These are phyloP conservation scores for Wallacemonas sp. DNA, from an alignment of 208 protist genomes.

Conservation along the genomic window DNA sequence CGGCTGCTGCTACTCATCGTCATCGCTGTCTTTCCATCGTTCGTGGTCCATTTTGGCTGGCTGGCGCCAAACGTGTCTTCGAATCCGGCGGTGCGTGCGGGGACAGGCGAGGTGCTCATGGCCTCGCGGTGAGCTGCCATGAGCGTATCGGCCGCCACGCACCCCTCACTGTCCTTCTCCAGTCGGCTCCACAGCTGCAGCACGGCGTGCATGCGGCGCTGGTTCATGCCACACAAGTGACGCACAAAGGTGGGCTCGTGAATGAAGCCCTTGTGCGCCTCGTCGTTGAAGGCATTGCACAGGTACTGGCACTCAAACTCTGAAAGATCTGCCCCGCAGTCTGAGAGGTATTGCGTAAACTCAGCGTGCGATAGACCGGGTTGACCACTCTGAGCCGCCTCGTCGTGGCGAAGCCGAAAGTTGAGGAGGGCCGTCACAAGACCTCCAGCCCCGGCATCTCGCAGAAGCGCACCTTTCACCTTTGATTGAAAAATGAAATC, in stretches of 20 bases:
- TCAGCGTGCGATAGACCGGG: slow-evolving; percentile 53
- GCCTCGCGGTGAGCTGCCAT: slow-evolving; percentile 22
- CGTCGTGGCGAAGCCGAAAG: slow-evolving; percentile 48
- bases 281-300: slow-evolving; percentile 72
- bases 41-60: too few relatives aligned
- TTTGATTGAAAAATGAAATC: slow-evolving; percentile 66
- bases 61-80: slow-evolving; percentile 16
- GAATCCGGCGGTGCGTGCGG: slow-evolving; percentile 11
- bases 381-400: slow-evolving; percentile 27
- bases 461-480: slow-evolving; percentile 62
- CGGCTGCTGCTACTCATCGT: slow-evolving; percentile 11
- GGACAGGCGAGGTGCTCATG: background rate
- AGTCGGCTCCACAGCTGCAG: slow-evolving; percentile 60
- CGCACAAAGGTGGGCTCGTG: slow-evolving; percentile 58
- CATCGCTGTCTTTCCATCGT: too few relatives aligned
- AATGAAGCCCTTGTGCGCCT: slow-evolving; percentile 47
- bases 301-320: slow-evolving; percentile 64
- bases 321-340: slow-evolving; percentile 36
- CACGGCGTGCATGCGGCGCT: slow-evolving; percentile 65
- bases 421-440: slow-evolving; percentile 62
- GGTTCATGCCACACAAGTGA: slow-evolving; percentile 77
- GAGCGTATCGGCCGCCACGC: slow-evolving; percentile 35
- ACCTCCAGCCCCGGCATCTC: slow-evolving; percentile 32
- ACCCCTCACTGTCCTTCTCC: slow-evolving; percentile 35
- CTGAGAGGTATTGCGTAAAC: slow-evolving; percentile 52